Conservation (phyloP, 2,329 filamentous ascomycete species). For the Botrytis fragariae region DNA sequence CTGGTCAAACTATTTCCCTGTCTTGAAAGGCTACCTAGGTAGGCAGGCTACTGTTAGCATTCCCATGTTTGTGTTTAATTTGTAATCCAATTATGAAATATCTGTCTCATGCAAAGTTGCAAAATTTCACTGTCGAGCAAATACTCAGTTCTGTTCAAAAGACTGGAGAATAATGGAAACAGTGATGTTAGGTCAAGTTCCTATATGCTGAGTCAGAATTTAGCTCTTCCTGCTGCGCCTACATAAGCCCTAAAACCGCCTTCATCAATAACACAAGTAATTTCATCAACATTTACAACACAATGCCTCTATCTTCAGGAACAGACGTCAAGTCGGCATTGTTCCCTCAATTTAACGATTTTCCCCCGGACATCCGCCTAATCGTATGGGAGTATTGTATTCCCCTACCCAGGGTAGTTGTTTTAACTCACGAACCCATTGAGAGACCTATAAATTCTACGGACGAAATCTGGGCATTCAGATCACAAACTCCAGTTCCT, state of each 20-base stretch:
- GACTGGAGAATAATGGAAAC: neutral
- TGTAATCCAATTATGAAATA: neutral
- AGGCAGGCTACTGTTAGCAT: neutral
- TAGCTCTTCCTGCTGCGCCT: neutral
- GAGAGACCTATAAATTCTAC: neutral
- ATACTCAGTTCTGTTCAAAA: neutral
- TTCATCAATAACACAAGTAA: neutral
- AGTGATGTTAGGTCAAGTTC: neutral
- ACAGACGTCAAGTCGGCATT: neutral
- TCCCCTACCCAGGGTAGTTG: neutral
- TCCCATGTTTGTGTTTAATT: neutral
- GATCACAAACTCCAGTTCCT: neutral
- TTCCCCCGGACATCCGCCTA: neutral
- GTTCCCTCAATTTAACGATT: neutral
- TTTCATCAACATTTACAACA: neutral
- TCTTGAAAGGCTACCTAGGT: neutral
- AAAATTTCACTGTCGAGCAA: neutral
- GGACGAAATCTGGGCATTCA: neutral
- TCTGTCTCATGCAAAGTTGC: neutral
- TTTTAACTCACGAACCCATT: neutral
- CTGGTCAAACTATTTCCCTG: neutral
- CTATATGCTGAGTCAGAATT: neutral
- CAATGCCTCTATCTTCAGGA: neutral
- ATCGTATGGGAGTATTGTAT: neutral
- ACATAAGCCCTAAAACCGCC: neutral